These are phyloP conservation scores for Blastocystis sp. DNA, from an alignment of 352 stramenopile genomes.

Conservation along the genomic window DNA sequence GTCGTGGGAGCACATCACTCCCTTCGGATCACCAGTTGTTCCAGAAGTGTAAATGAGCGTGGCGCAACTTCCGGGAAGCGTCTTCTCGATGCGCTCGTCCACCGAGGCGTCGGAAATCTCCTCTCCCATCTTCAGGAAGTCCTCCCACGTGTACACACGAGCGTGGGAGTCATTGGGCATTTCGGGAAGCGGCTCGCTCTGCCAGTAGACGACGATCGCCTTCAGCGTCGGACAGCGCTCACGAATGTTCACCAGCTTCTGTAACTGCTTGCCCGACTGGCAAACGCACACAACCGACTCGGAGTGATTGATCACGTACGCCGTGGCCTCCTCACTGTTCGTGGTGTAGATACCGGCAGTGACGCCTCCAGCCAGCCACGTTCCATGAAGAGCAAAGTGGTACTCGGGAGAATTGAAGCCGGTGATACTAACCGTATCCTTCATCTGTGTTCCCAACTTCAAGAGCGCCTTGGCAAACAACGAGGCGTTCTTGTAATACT, in stretches of 20 bases:
- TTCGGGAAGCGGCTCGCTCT: conserved; percentile 62
- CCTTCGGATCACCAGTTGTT: conserved; percentile 60
- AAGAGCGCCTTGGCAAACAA: conserved; percentile 71
- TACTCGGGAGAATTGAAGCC: conserved; percentile 75
- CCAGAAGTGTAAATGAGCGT: conserved; percentile 61
- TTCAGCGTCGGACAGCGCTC: conserved; percentile 68
- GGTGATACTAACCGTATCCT: conserved; percentile 71
- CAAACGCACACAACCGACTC: conserved; percentile 70
- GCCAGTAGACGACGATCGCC: conserved; percentile 67
- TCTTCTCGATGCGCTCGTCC: conserved; percentile 56
- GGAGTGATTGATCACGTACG: conserved; percentile 72
- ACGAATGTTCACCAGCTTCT: conserved; percentile 68
- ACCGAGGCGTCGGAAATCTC: conserved; percentile 36
- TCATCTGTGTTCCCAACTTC: conserved; percentile 65
- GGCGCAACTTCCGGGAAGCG: conserved; percentile 57
- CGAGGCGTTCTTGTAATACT: conserved; percentile 69
- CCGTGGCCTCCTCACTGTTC: conserved; percentile 67
- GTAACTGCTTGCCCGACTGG: conserved; percentile 66
- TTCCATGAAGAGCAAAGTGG: conserved; percentile 70
- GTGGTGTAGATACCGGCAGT: conserved; percentile 74
- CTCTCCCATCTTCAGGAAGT: conserved; percentile 59
- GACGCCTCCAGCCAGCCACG: conserved; percentile 70
- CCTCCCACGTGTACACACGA: conserved; percentile 58
- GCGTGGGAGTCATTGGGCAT: conserved; percentile 56
- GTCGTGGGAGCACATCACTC: conserved; percentile 61